A percentile compares a stretch with the other conserved stretches of the same genome.
Evolutionary conservation across 768 basidiomycete species (phyloP).

Genomic region (Clathrus columnatus): DNA sequence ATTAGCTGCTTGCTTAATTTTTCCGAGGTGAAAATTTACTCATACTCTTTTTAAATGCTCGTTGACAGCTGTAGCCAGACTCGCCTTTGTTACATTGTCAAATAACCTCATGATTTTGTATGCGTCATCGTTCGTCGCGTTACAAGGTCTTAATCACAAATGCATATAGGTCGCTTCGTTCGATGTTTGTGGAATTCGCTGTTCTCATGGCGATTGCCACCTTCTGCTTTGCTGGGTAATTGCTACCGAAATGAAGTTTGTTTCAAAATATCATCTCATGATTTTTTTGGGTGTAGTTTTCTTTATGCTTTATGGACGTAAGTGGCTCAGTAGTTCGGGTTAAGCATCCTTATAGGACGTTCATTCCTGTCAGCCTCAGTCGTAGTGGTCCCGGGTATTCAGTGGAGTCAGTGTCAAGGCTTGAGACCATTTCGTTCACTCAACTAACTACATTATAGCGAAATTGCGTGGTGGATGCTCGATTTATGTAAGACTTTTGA

Average conservation of each 20-base stretch:
- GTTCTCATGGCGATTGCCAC: conserved; percentile 77
- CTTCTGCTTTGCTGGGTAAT: conserved; percentile 69
- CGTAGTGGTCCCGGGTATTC: not conserved
- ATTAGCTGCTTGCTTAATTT: conserved; percentile 82
- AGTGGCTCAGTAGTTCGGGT: conserved; percentile 24
- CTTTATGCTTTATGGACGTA: conserved; percentile 91
- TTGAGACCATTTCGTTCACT: not conserved
- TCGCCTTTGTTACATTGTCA: conserved; percentile 86
- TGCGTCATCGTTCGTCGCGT: no score
- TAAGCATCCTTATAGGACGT: not conserved
- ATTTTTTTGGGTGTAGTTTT: conserved; percentile 39
- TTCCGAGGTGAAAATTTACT: conserved; percentile 52
- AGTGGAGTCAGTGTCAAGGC: not conserved
- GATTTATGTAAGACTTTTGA: conserved; percentile 42
- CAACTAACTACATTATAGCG: conserved; percentile 23
- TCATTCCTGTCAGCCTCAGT: conserved; percentile 2
- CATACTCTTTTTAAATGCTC: not conserved
- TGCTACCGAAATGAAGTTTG: not conserved
- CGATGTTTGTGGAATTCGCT: conserved; percentile 88
- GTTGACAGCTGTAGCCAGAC: conserved; percentile 29
- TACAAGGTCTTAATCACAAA: not conserved
- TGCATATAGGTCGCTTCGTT: conserved; percentile 52
- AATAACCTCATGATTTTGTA: conserved; percentile 38
- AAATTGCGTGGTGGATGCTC: conserved; percentile 92
- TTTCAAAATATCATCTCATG: not conserved